These are phyloP conservation scores for Euphrasia confusa DNA, from an alignment of 257 asterid species.

Conservation along the genomic window DNA sequence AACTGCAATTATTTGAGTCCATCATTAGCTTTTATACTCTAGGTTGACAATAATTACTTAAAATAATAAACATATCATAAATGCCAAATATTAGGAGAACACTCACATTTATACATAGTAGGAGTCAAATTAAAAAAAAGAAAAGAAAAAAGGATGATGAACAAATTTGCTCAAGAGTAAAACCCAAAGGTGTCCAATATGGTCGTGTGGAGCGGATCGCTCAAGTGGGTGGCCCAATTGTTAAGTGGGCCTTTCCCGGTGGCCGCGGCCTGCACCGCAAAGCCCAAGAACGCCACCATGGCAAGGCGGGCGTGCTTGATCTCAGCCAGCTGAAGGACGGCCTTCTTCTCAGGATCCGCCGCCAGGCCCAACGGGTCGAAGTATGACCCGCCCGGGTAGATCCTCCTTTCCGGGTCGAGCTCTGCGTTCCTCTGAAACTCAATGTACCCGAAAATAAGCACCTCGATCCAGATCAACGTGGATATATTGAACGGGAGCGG, in stretches of 20 bases:
- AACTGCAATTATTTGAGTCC: too few species aligned
- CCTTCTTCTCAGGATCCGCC: slow-evolving; percentile 92
- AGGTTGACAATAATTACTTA: too few species aligned
- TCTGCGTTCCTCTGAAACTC: slow-evolving; percentile 96
- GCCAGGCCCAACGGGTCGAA: slow-evolving; percentile 94
- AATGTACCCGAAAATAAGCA: slow-evolving; percentile 73
- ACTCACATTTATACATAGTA: too few species aligned
- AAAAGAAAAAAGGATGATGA: neutral
- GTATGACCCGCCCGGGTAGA: slow-evolving; percentile 89
- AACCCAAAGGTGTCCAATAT: neutral
- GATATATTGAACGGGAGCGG: slow-evolving; percentile 83
- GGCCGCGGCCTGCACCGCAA: slow-evolving; percentile 40
- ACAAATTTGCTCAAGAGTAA: neutral
- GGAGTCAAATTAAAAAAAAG: too few species aligned
- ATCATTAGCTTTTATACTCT: too few species aligned
- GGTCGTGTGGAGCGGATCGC: slow-evolving; percentile 6
- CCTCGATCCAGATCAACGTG: slow-evolving; percentile 91
- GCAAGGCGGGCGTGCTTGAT: slow-evolving; percentile 98
- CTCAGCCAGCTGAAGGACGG: slow-evolving; percentile 80
- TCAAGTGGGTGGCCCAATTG: slow-evolving; percentile 10
- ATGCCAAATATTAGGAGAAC: too few species aligned
- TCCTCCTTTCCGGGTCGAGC: slow-evolving; percentile 91
- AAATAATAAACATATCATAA: too few species aligned
- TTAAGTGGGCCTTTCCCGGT: slow-evolving; percentile 7
- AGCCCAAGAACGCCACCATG: slow-evolving; percentile 90